Base-by-base conservation (phyloP, 257 asterid species). In the Penstemon davidsonii region DNA sequence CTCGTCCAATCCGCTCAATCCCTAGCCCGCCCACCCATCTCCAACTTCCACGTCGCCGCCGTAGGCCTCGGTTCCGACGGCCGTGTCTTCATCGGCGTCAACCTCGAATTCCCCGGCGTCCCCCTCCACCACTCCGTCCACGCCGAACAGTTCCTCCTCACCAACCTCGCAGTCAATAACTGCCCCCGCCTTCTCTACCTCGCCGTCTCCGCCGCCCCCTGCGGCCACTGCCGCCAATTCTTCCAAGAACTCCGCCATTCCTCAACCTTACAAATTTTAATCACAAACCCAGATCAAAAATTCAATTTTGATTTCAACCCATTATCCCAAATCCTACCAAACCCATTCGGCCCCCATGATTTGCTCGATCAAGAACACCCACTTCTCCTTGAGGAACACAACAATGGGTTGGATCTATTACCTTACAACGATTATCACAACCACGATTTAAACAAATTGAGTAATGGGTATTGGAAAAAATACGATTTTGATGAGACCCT, bases 221-320 rank as follows among this genome's bases (percentile, higher is more conserved):
- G 98, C 71, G 98, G 98, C 59, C 98, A 92, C 90, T 89, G 98
- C 80, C 95, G 98, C 68, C 96, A 92, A 74, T 92, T 92, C 80
- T 60, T 86, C 44, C 98, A 92, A 75, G 98, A 92, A 41, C 85
- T 87, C 67, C 91, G 97, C 9, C 64, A 83, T 72, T 61, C 95
- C 53, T 72, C 86, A 33, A 39, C 81, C 63, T 80, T 89, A 36
- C 71, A 80, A 72, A 75, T 90, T 81, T 82, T 76, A 63, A 67
- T 89, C 81, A 74, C 83, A 36, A 33, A 67, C 38, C 49, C 40
- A 41, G 64, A 55, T 62, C 57, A 25, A 1, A 46, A 3, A 3
- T 78, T 36, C 36, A 61, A 63, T 33, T 38, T 53, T 19, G 42
- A 65, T 46, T 89, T 89, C 57, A 77, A 74, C 67, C 87, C 88